Evolutionary conservation across 2,329 filamentous ascomycete species (phyloP).

Genomic region (Diaporthe destruens): DNA sequence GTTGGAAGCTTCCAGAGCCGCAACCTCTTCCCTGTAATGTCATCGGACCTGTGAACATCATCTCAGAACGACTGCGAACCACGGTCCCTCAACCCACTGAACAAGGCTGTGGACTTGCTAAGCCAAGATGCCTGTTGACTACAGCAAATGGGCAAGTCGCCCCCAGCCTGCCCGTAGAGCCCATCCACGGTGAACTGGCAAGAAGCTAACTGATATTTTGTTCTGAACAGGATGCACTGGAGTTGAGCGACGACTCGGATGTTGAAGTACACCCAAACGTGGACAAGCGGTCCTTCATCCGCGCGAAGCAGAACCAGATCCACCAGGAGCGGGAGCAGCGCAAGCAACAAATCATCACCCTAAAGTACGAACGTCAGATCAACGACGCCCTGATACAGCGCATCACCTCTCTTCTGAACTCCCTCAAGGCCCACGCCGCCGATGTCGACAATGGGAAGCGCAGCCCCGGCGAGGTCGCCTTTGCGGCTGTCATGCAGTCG

Average conservation of each 20-base stretch:
- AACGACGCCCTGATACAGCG: constrained; percentile 91
- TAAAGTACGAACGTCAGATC: constrained; percentile 92
- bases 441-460: constrained; percentile 69
- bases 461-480: constrained; percentile 84
- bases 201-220: not conserved
- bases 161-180: not conserved
- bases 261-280: constrained; percentile 99
- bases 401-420: constrained; percentile 81
- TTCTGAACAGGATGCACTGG: constrained; percentile 79
- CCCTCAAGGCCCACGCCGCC: constrained; percentile 79
- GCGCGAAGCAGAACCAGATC: constrained; percentile 97
- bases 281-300: constrained; percentile 98
- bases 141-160: constrained; percentile 73
- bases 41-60: not conserved
- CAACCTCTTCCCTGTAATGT: constrained; percentile 2
- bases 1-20: constrained; percentile 29
- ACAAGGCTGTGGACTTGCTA: not conserved
- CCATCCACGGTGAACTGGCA: constrained; percentile 37
- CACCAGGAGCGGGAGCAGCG: constrained; percentile 90
- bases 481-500: constrained; percentile 88
- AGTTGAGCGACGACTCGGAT: constrained; percentile 98
- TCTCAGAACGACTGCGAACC: not conserved
- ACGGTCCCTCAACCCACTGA: not conserved
- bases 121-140: constrained; percentile 60
- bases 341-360: constrained; percentile 87